Evolutionary conservation across 768 basidiomycete genomes (phyloP).

Genomic region (Mycena polygramma): DNA sequence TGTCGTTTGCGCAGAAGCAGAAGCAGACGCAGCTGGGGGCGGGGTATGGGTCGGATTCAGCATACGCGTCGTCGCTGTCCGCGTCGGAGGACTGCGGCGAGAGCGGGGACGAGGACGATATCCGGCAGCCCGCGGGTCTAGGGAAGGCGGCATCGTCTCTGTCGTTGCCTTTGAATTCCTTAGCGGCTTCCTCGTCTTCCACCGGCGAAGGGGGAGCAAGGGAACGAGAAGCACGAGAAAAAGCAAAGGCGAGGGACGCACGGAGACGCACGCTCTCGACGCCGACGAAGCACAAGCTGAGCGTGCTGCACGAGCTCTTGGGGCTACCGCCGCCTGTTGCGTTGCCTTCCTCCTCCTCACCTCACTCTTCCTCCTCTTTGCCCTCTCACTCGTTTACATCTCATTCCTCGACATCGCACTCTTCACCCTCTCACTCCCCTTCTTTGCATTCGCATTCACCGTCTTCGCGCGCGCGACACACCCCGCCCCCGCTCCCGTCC

Average conservation of each 20-base stretch:
- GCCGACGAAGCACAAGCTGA: background rate
- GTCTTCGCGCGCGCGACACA: no score
- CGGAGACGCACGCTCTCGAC: background rate
- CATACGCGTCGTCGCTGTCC: background rate
- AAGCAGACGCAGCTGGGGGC: no score
- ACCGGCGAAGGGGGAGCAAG: background rate
- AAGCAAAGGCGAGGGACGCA: no score
- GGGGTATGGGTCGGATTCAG: background rate
- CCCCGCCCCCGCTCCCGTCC: background rate
- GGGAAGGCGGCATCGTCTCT: no score
- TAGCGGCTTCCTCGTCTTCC: no score
- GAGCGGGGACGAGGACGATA: background rate
- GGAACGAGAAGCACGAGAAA: background rate
- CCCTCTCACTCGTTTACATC: background rate
- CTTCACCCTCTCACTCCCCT: no score
- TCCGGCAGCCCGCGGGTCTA: conserved; percentile 5
- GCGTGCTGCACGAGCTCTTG: conserved; percentile 10
- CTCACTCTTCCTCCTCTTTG: background rate
- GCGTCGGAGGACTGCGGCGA: background rate
- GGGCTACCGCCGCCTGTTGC: conserved; percentile 15
- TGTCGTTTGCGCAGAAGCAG: no score
- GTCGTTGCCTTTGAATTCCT: no score
- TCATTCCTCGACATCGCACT: no score
- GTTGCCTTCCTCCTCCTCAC: background rate
- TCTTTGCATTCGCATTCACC: no score